Evolutionary conservation across 1,284 basidiomycete genomes (phyloP).

Genomic region (Austroboletus novae-zelandiae): DNA sequence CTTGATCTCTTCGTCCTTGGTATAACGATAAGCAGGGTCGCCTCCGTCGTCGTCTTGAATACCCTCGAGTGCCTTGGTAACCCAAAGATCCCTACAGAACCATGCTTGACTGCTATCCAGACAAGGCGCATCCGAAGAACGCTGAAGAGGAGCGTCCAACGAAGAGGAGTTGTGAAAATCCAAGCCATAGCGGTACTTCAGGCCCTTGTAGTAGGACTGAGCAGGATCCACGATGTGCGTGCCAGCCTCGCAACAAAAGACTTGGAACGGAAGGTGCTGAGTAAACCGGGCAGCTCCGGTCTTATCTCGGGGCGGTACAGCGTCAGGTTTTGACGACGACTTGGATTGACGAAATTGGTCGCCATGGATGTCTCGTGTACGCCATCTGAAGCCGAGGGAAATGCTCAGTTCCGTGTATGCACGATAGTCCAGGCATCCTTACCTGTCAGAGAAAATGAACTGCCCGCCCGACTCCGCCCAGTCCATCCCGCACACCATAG

Average conservation of each 20-base stretch:
- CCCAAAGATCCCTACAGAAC: constrained; percentile 95
- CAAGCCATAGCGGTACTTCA: constrained; percentile 76
- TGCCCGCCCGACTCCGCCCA: constrained; percentile 96
- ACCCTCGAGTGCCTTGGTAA: constrained; percentile 74
- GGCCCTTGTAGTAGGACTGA: constrained; percentile 89
- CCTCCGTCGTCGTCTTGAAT: constrained; percentile 52
- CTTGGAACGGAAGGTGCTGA: constrained; percentile 92
- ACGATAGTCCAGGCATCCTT: constrained; percentile 16
- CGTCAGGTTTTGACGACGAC: constrained; percentile 86
- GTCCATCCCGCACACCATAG: constrained; percentile 98
- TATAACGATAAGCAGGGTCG: constrained; percentile 32
- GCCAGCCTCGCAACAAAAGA: constrained; percentile 95
- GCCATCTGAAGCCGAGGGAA: constrained; percentile 58
- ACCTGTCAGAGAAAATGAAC: constrained; percentile 96
- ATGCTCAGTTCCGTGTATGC: not conserved
- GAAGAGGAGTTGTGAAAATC: constrained; percentile 77
- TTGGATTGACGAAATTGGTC: constrained; percentile 95
- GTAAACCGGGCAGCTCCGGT: constrained; percentile 80
- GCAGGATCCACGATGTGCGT: constrained; percentile 92
- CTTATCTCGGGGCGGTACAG: constrained; percentile 84
- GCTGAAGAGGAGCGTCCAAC: constrained; percentile 53
- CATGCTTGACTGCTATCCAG: constrained; percentile 93
- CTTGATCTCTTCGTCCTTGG: constrained; percentile 31
- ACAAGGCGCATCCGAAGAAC: constrained; percentile 78
- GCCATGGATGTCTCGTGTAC: constrained; percentile 92